Base-by-base conservation (phyloP, 2,329 filamentous ascomycete genomes). In the Ophiosphaerella narmari region DNA sequence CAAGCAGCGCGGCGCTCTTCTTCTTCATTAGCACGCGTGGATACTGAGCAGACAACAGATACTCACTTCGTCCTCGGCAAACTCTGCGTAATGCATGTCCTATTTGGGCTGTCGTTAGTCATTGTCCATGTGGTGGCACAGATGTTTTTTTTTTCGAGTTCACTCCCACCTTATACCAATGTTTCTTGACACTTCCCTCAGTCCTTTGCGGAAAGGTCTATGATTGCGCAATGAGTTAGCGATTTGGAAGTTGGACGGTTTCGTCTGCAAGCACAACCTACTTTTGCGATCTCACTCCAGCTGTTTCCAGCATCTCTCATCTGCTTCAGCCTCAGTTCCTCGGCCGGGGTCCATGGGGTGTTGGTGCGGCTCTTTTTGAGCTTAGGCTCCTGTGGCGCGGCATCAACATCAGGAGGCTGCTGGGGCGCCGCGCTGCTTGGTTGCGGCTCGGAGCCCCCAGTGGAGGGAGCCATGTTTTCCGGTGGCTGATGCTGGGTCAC, bases 51-150 rank as follows among this genome's bases (percentile, higher is more conserved):
- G 14, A 43, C 31, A 36, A 39, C 39, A 31, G 26, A 48, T 60
- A 60, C 63, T 75, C 78, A 95, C 91, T 85, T 97, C 94, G 70
- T 97, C 91, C 79, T 97, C 93, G 42, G 90, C 92, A 73, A 99
- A 97, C 72, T 97, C 94, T 59, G 94, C 94, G 73, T 97, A 97
- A 72, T 99, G 94, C 94, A 99, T 99, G 66, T 99, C 94, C 90
- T 94, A 66, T 53, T 50, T 38, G 26, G 50, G 44, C 39, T n/a
- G 43, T 47, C 39, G 55, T 72, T 52, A 73, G 67, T 55, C 14
- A 51, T 42, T 39, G 49, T 18, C 48, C 33, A 34, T 36, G 47
- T 46, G 50, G 49, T 53, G 54, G 49, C 60, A 60, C 43, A 38
- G 46, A 38, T 16, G 23, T 26, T 42, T 31, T 26, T 35, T 45